A percentile compares a stretch with the other conserved stretches of the same genome.
These are phyloP conservation scores for Crassisporium funariophilum DNA, from an alignment of 768 basidiomycete species.

Conservation along the genomic window DNA sequence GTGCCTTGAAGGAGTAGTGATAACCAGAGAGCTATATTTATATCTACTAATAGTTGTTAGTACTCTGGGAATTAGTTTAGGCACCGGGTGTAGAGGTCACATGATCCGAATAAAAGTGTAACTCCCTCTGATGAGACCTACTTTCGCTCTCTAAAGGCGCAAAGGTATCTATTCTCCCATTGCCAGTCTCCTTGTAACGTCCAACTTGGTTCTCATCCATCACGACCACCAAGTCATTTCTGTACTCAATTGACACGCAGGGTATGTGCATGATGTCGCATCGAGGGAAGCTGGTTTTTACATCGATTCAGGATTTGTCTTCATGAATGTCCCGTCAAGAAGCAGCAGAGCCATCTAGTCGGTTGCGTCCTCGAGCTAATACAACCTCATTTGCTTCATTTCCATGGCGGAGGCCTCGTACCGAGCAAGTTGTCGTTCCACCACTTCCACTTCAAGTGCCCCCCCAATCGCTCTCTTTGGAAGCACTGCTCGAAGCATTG, in stretches of 20 bases:
- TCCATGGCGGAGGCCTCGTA: slow-evolving; percentile 28
- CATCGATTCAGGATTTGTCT: slow-evolving; percentile 1
- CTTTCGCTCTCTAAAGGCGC: too few species aligned
- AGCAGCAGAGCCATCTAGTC: slow-evolving; percentile 25
- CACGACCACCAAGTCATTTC: too few species aligned
- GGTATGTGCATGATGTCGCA: too few species aligned
- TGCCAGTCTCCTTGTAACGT: too few species aligned
- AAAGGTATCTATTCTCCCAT: not conserved
- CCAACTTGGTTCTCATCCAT: too few species aligned
- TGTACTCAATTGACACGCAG: too few species aligned
- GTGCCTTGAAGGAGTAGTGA: slow-evolving; percentile 1
- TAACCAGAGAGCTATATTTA: not conserved
- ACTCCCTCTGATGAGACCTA: too few species aligned
- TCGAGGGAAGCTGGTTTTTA: too few species aligned
- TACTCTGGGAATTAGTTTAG: too few species aligned
- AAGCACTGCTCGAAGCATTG: slow-evolving; percentile 45
- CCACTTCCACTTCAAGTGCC: slow-evolving; percentile 24
- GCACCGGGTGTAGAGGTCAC: too few species aligned
- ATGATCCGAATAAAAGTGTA: too few species aligned
- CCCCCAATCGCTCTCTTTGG: slow-evolving; percentile 34
- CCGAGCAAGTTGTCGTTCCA: slow-evolving; percentile 15
- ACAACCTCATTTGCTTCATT: slow-evolving; percentile 36
- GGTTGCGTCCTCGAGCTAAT: slow-evolving; percentile 34
- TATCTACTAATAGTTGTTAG: not conserved
- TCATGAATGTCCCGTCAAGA: slow-evolving; percentile 33